Percentiles rank a stretch among this genome's conserved stretches.
Evolutionary conservation across 73 alveolate genomes (phyloP).

Genomic region (Uronychia setigera): DNA sequence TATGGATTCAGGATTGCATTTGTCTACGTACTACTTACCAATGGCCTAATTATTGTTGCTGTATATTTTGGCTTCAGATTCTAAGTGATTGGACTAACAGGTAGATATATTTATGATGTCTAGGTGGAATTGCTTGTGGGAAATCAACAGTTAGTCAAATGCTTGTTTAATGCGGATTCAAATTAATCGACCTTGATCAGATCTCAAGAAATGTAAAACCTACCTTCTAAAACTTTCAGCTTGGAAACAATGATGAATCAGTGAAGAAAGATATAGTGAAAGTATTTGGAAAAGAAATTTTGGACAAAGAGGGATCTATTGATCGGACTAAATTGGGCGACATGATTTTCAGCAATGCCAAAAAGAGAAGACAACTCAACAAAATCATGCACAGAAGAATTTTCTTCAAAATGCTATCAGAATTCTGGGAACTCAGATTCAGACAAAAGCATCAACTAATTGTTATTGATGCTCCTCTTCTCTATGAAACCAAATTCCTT

Average conservation of each 20-base stretch:
- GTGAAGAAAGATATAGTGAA: constrained; percentile 22
- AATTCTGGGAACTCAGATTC: constrained; percentile 49
- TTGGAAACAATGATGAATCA: constrained; percentile 28
- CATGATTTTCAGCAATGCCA: constrained; percentile 62
- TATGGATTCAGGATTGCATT: constrained; percentile 33
- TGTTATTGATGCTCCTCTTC: constrained; percentile 86
- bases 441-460: constrained; percentile 58
- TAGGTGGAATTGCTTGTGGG: constrained; percentile 90
- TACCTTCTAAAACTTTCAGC: not conserved
- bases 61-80: constrained; percentile 53
- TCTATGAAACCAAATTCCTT: constrained; percentile 76
- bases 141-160: constrained; percentile 73
- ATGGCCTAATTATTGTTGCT: constrained; percentile 11
- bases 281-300: constrained; percentile 69
- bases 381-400: constrained; percentile 67
- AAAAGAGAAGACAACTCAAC: constrained; percentile 54
- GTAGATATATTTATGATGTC: constrained; percentile 4
- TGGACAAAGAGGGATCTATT: constrained; percentile 61
- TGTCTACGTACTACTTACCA: constrained; percentile 11
- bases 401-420: constrained; percentile 58
- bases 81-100: constrained; percentile 65
- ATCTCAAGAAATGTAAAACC: constrained; percentile 74
- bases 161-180: constrained; percentile 57
- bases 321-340: constrained; percentile 77
- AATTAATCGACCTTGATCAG: constrained; percentile 82